phyloP scores from a whole-genome alignment of 768 basidiomycete genomes.

The Pholiota conissans region DNA sequence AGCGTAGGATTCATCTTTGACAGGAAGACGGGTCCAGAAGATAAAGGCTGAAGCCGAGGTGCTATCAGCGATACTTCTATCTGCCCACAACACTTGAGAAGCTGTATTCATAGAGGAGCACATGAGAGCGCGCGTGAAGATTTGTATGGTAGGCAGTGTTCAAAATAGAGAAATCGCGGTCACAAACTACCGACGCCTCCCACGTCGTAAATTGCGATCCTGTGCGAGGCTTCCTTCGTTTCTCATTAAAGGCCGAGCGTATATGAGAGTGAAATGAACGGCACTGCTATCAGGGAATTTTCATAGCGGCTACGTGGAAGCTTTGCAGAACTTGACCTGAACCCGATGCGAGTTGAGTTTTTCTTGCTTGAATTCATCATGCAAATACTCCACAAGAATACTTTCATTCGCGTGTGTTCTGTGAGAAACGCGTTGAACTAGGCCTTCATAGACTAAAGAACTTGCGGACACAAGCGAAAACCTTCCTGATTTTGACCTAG shows the following conservation, averaged over 20 bases:
- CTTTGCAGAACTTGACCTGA: neutral
- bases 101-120: neutral
- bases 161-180: too few species aligned
- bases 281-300: neutral
- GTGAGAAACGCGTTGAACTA: neutral
- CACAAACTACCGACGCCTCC: too few species aligned
- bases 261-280: neutral
- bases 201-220: too few species aligned
- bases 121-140: neutral
- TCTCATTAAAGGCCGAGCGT: neutral
- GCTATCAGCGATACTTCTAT: neutral
- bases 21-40: neutral
- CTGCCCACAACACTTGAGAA: neutral
- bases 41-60: neutral
- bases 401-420: neutral
- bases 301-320: neutral
- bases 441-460: neutral
- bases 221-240: neutral
- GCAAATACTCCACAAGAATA: neutral
- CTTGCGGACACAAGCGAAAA: neutral
- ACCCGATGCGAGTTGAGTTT: neutral
- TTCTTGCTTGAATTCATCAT: neutral
- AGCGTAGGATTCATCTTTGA: too few species aligned
- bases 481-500: neutral
- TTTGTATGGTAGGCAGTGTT: neutral